Evolutionary conservation across 78 protist species (phyloP).

Genomic region (Dictyostelium citrinum): DNA sequence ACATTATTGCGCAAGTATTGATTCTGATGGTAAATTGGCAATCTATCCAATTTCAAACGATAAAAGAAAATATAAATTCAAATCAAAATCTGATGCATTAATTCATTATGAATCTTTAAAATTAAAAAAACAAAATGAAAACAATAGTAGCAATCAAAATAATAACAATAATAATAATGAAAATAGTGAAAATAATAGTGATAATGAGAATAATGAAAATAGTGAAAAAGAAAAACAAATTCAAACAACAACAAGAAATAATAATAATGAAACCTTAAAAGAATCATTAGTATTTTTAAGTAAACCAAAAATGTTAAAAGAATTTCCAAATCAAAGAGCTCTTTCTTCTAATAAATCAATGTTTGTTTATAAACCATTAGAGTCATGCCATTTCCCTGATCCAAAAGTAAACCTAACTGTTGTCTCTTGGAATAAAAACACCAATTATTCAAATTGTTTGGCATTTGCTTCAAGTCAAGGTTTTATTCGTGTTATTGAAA

Average conservation of each 20-base stretch:
- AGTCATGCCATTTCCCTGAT: not conserved
- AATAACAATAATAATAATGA: not conserved
- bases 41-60: not conserved
- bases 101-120: not conserved
- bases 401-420: not conserved
- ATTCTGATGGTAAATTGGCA: not conserved
- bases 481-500: not conserved
- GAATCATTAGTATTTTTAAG: not conserved
- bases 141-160: not conserved
- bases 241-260: not conserved
- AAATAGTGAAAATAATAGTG: not conserved
- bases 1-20: not conserved
- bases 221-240: not conserved
- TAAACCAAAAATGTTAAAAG: not conserved
- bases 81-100: not conserved
- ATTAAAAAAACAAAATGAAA: not conserved
- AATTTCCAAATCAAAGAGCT: not conserved
- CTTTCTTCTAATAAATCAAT: not conserved
- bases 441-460: not conserved
- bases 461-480: constrained; percentile 8
- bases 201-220: not conserved
- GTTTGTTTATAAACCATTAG: not conserved
- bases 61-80: not conserved
- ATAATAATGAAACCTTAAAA: not conserved
- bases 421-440: constrained; percentile 21